A percentile compares a stretch with the other conserved stretches of the same genome.
phyloP scores from a whole-genome alignment of 257 asterid genomes.

The Solanum peruvianum region DNA sequence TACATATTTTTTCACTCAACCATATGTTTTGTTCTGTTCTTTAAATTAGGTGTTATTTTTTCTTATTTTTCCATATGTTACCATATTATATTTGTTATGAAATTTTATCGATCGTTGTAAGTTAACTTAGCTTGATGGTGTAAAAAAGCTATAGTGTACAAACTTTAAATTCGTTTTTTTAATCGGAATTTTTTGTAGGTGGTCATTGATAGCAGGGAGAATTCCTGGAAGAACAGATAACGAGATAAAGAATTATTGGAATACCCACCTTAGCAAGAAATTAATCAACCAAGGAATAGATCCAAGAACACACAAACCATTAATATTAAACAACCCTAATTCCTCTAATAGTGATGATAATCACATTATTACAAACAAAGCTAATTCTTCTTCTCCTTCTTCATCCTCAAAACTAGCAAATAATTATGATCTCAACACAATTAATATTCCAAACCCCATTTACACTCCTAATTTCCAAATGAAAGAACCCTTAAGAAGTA shows the following conservation, averaged over 20 bases:
- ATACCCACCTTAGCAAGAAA: conserved; percentile 58
- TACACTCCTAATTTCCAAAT: neutral
- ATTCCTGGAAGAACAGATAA: conserved; percentile 68
- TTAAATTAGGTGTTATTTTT: neutral
- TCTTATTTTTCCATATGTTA: neutral
- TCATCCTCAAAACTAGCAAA: neutral
- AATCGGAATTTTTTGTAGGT: conserved; percentile 8
- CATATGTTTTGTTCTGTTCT: neutral
- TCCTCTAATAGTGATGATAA: neutral
- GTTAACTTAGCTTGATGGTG: neutral
- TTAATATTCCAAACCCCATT: neutral
- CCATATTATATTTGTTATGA: neutral
- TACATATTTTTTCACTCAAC: neutral
- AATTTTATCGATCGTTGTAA: neutral
- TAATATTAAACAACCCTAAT: conserved; percentile 8
- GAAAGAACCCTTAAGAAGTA: neutral
- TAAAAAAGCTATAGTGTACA: neutral
- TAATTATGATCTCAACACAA: neutral
- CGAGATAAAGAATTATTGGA: conserved; percentile 70
- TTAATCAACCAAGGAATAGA: conserved; percentile 63
- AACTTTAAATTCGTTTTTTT: neutral
- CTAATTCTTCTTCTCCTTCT: neutral
- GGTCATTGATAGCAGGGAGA: conserved; percentile 79
- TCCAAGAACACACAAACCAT: conserved; percentile 66
- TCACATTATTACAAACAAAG: neutral